Conservation (phyloP, 1,284 basidiomycete species). For the Lentinula novae-zelandiae region DNA sequence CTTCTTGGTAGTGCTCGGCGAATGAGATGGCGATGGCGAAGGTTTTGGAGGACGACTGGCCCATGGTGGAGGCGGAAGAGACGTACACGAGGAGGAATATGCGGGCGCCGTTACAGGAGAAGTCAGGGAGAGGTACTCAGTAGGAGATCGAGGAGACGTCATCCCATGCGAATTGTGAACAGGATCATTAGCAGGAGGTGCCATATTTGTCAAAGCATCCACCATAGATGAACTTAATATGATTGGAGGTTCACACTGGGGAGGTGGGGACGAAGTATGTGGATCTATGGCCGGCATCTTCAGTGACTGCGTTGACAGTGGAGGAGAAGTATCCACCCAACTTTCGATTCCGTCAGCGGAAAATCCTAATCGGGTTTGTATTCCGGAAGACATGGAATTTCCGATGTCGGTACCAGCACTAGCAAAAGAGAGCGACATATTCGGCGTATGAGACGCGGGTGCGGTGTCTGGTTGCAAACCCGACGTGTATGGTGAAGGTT, state of each 20-base stretch:
- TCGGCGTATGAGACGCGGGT: not conserved
- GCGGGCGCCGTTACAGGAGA: not conserved
- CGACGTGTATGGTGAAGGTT: no score
- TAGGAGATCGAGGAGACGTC: not conserved
- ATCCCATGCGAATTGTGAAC: not conserved
- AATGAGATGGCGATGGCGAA: not conserved
- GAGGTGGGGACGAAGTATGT: not conserved
- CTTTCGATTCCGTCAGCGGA: not conserved
- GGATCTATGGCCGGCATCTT: not conserved
- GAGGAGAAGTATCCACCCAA: no score
- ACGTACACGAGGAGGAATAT: not conserved
- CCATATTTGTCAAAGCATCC: not conserved
- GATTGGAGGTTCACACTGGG: not conserved
- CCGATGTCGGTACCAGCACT: not conserved
- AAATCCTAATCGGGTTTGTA: no score
- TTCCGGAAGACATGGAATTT: not conserved
- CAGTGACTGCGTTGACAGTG: not conserved
- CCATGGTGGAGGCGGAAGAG: constrained; percentile 19
- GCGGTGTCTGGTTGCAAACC: no score
- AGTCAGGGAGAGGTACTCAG: not conserved
- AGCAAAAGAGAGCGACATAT: not conserved
- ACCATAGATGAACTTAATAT: not conserved
- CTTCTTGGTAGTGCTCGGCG: not conserved
- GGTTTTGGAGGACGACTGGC: not conserved
- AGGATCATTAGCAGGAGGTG: not conserved